phyloP scores from a whole-genome alignment of 768 basidiomycete species.

The Termitomyces sp. region DNA sequence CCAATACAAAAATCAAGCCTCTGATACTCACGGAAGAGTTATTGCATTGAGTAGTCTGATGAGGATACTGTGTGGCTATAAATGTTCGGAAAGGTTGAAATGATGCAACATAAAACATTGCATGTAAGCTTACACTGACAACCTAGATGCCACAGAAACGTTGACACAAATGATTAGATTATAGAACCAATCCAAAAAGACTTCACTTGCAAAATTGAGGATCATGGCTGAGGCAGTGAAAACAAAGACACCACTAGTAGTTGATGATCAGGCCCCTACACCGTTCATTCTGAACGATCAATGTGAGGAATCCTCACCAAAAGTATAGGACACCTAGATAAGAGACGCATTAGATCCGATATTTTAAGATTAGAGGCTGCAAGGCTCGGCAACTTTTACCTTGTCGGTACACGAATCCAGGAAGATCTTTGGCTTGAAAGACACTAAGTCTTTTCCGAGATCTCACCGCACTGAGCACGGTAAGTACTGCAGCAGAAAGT shows the following conservation, averaged over 20 bases:
- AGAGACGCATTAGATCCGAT: neutral
- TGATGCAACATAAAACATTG: neutral
- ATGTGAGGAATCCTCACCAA: neutral
- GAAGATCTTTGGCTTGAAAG: neutral
- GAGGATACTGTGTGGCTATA: neutral
- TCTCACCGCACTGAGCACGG: constrained; percentile 3
- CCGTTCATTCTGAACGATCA: neutral
- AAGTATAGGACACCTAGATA: constrained; percentile 13
- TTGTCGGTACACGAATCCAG: constrained; percentile 8
- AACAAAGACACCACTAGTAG: neutral
- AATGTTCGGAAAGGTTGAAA: neutral
- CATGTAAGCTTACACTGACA: neutral
- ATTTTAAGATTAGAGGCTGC: neutral
- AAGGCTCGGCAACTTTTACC: neutral
- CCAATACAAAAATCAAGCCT: neutral
- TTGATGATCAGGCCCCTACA: neutral
- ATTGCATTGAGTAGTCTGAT: constrained; percentile 8
- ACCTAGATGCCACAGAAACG: neutral
- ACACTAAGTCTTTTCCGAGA: neutral
- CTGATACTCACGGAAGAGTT: constrained; percentile 6
- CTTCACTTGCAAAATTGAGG: neutral
- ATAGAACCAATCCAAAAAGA: neutral
- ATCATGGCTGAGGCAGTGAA: constrained; percentile 2
- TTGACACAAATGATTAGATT: neutral
- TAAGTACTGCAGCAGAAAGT: constrained; percentile 9